Percentiles rank a stretch among this genome's conserved stretches.
Conservation (phyloP, 2,329 filamentous ascomycete species). For the Coniochaeta sp. region DNA sequence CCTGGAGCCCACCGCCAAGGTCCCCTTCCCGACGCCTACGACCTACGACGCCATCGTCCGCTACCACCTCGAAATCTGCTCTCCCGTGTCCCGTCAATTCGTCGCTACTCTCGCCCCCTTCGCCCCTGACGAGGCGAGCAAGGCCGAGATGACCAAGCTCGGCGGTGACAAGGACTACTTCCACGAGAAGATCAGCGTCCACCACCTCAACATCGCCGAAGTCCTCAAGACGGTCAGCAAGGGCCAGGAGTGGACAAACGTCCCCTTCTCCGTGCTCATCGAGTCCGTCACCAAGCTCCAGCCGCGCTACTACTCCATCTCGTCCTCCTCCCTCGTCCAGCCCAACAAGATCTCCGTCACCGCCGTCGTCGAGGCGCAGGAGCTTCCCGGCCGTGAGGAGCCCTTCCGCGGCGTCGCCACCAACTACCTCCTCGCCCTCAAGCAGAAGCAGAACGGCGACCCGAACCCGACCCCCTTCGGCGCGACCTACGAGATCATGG, state of each 20-base stretch:
- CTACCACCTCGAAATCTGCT: constrained; percentile 96
- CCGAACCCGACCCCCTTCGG: constrained; percentile 75
- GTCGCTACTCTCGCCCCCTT: constrained; percentile 82
- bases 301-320: constrained; percentile 98
- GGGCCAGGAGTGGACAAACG: constrained; percentile 69
- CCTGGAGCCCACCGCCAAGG: constrained; percentile 90
- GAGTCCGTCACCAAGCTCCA: constrained; percentile 93
- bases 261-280: constrained; percentile 92
- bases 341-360: constrained; percentile 94
- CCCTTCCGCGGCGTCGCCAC: constrained; percentile 89
- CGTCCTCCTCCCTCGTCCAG: constrained; percentile 89
- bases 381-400: constrained; percentile 69
- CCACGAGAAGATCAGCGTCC: constrained; percentile 71
- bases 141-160: constrained; percentile 81
- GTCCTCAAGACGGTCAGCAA: constrained; percentile 68
- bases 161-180: constrained; percentile 95
- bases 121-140: constrained; percentile 74
- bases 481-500: constrained; percentile 76
- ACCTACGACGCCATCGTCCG: constrained; percentile 90
- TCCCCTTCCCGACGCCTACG: constrained; percentile 94
- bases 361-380: constrained; percentile 81
- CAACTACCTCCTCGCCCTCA: constrained; percentile 90
- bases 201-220: constrained; percentile 85
- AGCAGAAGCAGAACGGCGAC: constrained; percentile 93
- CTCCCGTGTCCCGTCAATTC: constrained; percentile 93